Percentiles rank a stretch among this genome's conserved stretches.
phyloP scores from a whole-genome alignment of 108 stramenopile genomes.

The Cyclotella sp. region DNA sequence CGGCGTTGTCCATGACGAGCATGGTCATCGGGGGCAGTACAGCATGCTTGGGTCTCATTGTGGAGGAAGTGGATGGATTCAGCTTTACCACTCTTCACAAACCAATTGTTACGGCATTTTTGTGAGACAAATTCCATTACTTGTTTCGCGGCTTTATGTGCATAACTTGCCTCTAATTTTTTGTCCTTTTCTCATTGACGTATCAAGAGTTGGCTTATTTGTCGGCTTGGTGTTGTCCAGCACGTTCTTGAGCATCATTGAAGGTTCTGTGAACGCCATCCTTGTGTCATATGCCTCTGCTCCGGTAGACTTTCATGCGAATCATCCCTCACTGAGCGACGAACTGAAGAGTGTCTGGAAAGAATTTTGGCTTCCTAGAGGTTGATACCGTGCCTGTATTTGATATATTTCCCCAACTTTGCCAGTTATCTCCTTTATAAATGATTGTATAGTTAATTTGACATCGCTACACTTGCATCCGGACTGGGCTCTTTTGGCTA shows the following conservation, averaged over 20 bases:
- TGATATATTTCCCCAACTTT: not conserved
- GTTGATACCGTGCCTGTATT: not conserved
- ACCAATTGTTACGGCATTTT: conserved; percentile 66
- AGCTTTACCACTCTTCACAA: conserved; percentile 68
- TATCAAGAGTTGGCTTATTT: conserved; percentile 60
- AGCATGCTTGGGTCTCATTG: conserved; percentile 63
- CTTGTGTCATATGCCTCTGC: conserved; percentile 86
- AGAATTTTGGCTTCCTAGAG: conserved; percentile 37
- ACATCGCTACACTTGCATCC: not conserved
- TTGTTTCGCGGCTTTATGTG: not conserved
- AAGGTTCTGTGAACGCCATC: conserved; percentile 82
- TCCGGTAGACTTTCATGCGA: conserved; percentile 66
- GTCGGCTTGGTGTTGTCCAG: conserved; percentile 63
- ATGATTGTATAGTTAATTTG: not conserved
- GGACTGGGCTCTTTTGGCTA: conserved; percentile 3
- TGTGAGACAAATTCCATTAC: no score
- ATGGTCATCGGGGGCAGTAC: conserved; percentile 53
- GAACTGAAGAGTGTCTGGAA: conserved; percentile 68
- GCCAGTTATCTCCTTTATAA: not conserved
- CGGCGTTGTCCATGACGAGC: conserved; percentile 61
- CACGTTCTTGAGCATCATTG: conserved; percentile 70
- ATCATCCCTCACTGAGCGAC: conserved; percentile 63
- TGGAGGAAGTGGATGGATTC: conserved; percentile 79
- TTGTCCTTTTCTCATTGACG: conserved; percentile 7
- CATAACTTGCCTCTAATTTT: conserved; percentile 16